phyloP scores from a whole-genome alignment of 352 stramenopile species.

The Phytopythium aichiense region DNA sequence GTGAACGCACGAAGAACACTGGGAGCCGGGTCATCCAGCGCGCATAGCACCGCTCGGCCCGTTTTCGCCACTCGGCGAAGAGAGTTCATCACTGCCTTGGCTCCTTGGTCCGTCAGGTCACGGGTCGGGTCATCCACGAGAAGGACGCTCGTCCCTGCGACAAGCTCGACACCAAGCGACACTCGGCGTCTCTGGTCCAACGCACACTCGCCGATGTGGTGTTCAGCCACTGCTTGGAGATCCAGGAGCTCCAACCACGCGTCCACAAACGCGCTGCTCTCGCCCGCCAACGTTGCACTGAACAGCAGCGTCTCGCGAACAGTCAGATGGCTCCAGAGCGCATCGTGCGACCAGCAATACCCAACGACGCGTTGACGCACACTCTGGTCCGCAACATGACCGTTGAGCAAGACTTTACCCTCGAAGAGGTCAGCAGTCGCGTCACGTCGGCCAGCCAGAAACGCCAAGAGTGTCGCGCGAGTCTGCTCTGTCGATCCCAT shows the following conservation, averaged over 20 bases:
- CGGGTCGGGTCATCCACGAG: conserved; percentile 20
- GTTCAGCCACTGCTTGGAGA: conserved; percentile 14
- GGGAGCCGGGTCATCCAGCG: conserved; percentile 11
- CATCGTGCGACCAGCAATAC: conserved; percentile 20
- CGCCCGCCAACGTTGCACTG: conserved; percentile 11
- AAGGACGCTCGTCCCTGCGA: conserved; percentile 14
- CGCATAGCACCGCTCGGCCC: conserved; percentile 21
- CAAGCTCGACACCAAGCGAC: conserved; percentile 23
- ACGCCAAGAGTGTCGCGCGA: conserved; percentile 13
- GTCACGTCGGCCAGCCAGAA: conserved; percentile 13
- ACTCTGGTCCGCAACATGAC: conserved; percentile 11
- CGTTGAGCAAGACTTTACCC: conserved; percentile 19
- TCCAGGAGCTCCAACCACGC: conserved; percentile 21
- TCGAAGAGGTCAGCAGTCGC: not conserved
- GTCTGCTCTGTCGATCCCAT: conserved; percentile 11
- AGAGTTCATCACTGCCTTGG: conserved; percentile 14
- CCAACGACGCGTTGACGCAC: conserved; percentile 17
- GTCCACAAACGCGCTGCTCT: conserved; percentile 4
- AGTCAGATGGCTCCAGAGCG: conserved; percentile 15
- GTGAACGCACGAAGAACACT: conserved; percentile 14
- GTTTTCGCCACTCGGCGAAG: conserved; percentile 18
- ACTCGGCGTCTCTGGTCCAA: conserved; percentile 16
- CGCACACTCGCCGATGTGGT: conserved; percentile 11
- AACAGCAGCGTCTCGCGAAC: conserved; percentile 21
- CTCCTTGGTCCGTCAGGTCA: conserved; percentile 13